A percentile compares a stretch with the other conserved stretches of the same genome.
phyloP scores from a whole-genome alignment of 441 rosid species.

The Aleurites moluccanus region DNA sequence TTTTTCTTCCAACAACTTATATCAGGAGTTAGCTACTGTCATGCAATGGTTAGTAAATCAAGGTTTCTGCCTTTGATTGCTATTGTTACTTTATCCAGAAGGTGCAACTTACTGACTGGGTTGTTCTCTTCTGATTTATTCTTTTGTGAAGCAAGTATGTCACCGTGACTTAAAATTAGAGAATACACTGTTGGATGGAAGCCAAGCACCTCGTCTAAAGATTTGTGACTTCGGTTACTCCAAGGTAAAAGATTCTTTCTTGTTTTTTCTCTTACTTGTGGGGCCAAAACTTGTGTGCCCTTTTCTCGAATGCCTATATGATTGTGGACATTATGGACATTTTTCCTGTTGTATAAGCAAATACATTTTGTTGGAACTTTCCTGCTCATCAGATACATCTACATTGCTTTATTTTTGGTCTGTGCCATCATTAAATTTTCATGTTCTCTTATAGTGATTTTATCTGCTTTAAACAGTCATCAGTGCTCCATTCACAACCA shows the following conservation, averaged over 20 bases:
- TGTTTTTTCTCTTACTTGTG: background rate
- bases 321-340: conserved; percentile 10
- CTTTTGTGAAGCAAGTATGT: conserved; percentile 72
- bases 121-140: conserved; percentile 18
- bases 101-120: conserved; percentile 11
- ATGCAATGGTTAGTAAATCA: conserved; percentile 67
- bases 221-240: conserved; percentile 99
- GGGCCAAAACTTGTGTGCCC: conserved; percentile 8
- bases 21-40: conserved; percentile 97
- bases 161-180: conserved; percentile 94
- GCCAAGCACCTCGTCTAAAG: conserved; percentile 91
- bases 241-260: conserved; percentile 49
- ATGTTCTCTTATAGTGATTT: conserved; percentile 1
- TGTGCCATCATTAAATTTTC: conserved; percentile 1
- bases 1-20: conserved; percentile 98
- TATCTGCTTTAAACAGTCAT: conserved; percentile 54
- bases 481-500: conserved; percentile 96
- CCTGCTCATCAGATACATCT: background rate
- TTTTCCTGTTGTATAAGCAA: background rate
- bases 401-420: background rate
- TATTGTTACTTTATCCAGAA: conserved; percentile 3
- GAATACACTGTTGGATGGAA: conserved; percentile 93
- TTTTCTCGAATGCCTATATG: conserved; percentile 1
- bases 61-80: conserved; percentile 17
- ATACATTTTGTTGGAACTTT: conserved; percentile 1